Evolutionary conservation across 1,139 yeast species (phyloP).

Genomic region (Sugiyamaella sp.): DNA sequence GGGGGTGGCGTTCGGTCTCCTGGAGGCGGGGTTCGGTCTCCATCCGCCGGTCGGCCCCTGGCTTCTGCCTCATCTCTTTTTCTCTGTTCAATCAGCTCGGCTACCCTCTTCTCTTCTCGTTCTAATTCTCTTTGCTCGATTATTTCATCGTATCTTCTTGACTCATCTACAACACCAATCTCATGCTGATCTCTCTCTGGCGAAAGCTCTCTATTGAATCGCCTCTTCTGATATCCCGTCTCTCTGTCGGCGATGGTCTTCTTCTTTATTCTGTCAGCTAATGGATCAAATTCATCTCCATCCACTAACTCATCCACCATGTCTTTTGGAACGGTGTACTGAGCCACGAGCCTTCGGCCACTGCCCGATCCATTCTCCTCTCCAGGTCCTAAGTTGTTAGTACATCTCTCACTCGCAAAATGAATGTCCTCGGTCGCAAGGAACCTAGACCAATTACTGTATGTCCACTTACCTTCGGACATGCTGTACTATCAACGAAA

Average conservation of each 20-base stretch:
- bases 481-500: no score
- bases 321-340: slow-evolving; percentile 40
- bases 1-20: slow-evolving; percentile 23
- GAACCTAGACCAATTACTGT: no score
- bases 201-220: slow-evolving; percentile 43
- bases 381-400: slow-evolving; percentile 3
- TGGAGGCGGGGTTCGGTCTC: slow-evolving; percentile 29
- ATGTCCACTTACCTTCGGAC: no score
- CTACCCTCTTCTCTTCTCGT: slow-evolving; percentile 40
- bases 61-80: slow-evolving; percentile 21
- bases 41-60: slow-evolving; percentile 4
- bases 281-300: slow-evolving; percentile 46
- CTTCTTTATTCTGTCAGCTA: slow-evolving; percentile 40
- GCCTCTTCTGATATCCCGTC: slow-evolving; percentile 48
- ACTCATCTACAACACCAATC: slow-evolving; percentile 4
- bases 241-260: slow-evolving; percentile 44
- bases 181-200: slow-evolving; percentile 36
- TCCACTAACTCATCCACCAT: slow-evolving; percentile 38
- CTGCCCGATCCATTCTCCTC: not conserved
- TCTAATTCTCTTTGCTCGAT: slow-evolving; percentile 41
- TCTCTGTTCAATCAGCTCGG: slow-evolving; percentile 33
- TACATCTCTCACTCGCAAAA: not conserved
- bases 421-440: no score
- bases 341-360: slow-evolving; percentile 34
- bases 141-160: slow-evolving; percentile 34